Percentiles rank a stretch among this genome's conserved stretches.
Conservation (phyloP, 208 protist genomes). For the Tritrichomonas musculus region DNA sequence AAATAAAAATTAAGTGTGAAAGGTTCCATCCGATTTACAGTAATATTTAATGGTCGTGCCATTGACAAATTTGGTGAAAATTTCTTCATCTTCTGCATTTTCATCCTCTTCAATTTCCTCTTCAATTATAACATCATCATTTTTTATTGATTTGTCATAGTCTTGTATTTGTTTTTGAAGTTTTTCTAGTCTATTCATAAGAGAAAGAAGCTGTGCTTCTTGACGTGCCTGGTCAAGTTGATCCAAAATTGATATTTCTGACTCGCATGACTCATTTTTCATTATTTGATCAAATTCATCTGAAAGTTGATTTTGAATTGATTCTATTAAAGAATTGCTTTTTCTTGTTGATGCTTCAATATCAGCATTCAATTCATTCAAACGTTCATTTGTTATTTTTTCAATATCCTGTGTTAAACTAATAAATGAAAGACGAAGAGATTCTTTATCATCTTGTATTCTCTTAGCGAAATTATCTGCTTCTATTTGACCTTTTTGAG, state of each 20-base stretch:
- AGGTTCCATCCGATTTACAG: too few relatives aligned
- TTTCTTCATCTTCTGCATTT: neutral
- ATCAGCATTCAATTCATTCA: too few relatives aligned
- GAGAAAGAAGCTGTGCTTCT: neutral
- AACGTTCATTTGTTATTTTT: neutral
- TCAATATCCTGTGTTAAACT: neutral
- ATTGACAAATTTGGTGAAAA: neutral
- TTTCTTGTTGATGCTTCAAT: neutral
- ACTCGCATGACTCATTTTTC: neutral
- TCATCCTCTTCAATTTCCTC: neutral
- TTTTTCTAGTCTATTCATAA: neutral
- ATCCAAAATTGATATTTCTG: neutral
- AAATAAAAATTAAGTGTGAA: too few relatives aligned
- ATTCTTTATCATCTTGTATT: neutral
- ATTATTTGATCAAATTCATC: neutral
- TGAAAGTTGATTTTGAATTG: neutral
- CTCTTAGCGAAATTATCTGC: neutral
- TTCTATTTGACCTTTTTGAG: neutral
- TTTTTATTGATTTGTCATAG: too few relatives aligned
- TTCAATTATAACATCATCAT: too few relatives aligned
- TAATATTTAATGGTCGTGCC: neutral
- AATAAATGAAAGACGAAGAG: neutral
- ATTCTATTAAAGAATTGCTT: neutral
- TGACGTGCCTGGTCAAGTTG: neutral
- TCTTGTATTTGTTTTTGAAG: neutral